Percentiles rank a stretch among this genome's conserved stretches.
Evolutionary conservation across 345 rosid genomes (phyloP).

Genomic region (Cardamine resedifolia): DNA sequence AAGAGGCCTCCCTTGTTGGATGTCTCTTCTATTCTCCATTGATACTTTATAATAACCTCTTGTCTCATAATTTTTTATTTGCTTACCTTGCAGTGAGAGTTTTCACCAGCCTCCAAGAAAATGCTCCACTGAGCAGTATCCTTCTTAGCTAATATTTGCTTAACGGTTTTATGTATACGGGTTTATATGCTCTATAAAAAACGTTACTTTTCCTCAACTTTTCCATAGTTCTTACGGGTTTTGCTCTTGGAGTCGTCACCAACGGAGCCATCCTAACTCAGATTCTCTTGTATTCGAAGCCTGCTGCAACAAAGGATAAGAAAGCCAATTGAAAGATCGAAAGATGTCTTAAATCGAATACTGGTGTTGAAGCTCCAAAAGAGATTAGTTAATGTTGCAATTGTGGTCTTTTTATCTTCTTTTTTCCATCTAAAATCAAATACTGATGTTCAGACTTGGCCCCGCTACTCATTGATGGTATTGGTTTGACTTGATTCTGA

Average conservation of each 20-base stretch:
- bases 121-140: constrained; percentile 86
- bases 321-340: constrained; percentile 44
- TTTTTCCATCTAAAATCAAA: background rate
- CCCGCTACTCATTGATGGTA: background rate
- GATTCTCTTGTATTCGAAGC: constrained; percentile 56
- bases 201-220: constrained; percentile 41
- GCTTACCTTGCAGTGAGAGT: constrained; percentile 65
- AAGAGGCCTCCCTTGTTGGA: constrained; percentile 27
- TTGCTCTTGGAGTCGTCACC: constrained; percentile 57
- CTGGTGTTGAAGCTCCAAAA: constrained; percentile 12
- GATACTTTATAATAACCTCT: background rate
- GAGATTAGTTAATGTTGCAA: constrained; percentile 16
- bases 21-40: background rate
- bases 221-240: constrained; percentile 60
- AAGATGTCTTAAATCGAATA: constrained; percentile 9
- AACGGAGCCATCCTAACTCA: constrained; percentile 73
- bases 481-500: background rate
- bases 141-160: constrained; percentile 33
- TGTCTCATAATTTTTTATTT: background rate
- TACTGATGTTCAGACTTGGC: constrained; percentile 5
- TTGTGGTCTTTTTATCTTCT: background rate
- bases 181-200: background rate
- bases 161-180: background rate
- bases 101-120: constrained; percentile 91
- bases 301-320: constrained; percentile 53